These are phyloP conservation scores for Tuber umbilicatum DNA, from an alignment of 495 filamentous ascomycete genomes.

Conservation along the genomic window DNA sequence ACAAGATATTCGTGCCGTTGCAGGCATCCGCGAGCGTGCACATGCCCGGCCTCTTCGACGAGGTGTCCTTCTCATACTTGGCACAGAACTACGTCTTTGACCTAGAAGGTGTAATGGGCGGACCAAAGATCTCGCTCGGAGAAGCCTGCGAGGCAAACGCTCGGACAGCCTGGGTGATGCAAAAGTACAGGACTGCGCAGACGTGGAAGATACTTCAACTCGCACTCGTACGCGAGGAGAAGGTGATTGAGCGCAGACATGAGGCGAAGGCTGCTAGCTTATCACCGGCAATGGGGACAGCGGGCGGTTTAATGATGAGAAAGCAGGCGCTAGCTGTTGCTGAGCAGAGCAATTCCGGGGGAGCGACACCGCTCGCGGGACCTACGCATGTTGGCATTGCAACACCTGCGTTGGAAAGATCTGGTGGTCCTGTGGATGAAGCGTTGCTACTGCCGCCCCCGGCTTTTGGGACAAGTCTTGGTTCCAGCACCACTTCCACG, in stretches of 20 bases:
- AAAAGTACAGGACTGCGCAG: constrained; percentile 36
- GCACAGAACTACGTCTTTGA: constrained; percentile 29
- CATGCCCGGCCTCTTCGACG: constrained; percentile 34
- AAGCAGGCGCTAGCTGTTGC: background rate
- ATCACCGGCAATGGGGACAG: constrained; percentile 5
- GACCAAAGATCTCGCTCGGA: constrained; percentile 18
- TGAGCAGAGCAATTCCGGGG: constrained; percentile 19
- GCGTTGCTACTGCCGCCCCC: constrained; percentile 27
- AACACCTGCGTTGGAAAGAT: constrained; percentile 17
- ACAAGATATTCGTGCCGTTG: constrained; percentile 28
- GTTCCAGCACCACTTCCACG: constrained; percentile 34
- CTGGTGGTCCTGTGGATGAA: constrained; percentile 10
- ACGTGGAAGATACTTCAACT: constrained; percentile 36
- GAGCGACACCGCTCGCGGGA: constrained; percentile 21
- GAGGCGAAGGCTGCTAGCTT: constrained; percentile 3
- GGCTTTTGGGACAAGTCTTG: constrained; percentile 32
- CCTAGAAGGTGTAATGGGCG: constrained; percentile 22
- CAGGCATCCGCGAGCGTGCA: constrained; percentile 33
- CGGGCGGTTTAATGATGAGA: background rate
- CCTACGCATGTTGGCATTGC: background rate
- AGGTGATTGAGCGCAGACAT: constrained; percentile 16
- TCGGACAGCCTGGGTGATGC: constrained; percentile 28
- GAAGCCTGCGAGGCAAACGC: constrained; percentile 37
- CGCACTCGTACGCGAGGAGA: constrained; percentile 30
- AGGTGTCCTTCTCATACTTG: constrained; percentile 31